phyloP scores from a whole-genome alignment of 345 rosid genomes.

The Geranium rotundifolium region DNA sequence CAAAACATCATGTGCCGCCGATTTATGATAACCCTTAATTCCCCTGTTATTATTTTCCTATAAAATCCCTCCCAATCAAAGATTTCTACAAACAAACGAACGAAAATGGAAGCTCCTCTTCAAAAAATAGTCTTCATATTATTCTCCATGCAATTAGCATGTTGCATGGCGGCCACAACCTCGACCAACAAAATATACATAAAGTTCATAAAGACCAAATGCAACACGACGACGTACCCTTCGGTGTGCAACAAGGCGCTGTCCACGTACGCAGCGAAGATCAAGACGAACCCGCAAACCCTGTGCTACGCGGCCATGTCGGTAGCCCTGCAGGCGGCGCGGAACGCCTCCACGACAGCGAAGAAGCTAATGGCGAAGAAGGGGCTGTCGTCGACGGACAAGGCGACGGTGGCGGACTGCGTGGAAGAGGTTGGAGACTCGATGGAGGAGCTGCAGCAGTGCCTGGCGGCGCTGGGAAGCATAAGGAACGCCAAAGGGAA shows the following conservation, averaged over 20 bases:
- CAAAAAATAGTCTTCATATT: no score
- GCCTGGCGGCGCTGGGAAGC: conserved; percentile 25
- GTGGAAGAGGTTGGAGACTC: conserved; percentile 29
- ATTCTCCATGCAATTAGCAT: no score
- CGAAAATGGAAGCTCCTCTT: no score
- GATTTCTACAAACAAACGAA: not conserved
- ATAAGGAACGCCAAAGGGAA: conserved; percentile 3
- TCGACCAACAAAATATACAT: conserved; percentile 22
- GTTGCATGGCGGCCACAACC: conserved; percentile 5
- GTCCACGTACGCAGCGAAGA: conserved; percentile 30
- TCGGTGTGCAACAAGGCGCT: conserved; percentile 42
- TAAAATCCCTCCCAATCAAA: conserved; percentile 7
- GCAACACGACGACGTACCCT: conserved; percentile 47
- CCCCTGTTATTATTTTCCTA: conserved; percentile 13
- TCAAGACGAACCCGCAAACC: conserved; percentile 39
- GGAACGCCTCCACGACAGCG: conserved; percentile 16
- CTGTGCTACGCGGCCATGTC: conserved; percentile 43
- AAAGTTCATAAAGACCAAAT: conserved; percentile 36
- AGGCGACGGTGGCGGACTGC: conserved; percentile 39
- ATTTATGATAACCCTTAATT: not conserved
- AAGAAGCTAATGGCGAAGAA: conserved; percentile 19
- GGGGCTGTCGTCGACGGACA: conserved; percentile 24
- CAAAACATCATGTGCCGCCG: no score
- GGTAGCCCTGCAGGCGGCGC: conserved; percentile 32
- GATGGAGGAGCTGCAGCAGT: conserved; percentile 41